These are phyloP conservation scores for Geotrichum candidum DNA, from an alignment of 1,139 yeast species.

Conservation along the genomic window DNA sequence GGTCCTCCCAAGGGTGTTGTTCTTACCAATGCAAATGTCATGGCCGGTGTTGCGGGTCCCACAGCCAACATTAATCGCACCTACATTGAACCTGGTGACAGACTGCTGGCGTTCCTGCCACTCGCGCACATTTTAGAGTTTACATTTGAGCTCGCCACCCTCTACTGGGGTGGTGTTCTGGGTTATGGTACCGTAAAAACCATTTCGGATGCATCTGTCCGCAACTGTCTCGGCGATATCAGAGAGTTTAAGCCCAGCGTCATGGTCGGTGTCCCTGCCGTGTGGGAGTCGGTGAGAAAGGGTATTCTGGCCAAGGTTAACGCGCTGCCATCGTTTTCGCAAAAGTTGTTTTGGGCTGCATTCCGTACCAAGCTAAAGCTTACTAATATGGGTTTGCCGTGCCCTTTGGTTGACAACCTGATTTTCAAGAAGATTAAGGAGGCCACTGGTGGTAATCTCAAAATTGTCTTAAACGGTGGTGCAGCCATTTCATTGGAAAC, in stretches of 20 bases:
- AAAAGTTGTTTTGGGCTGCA: constrained; percentile 86
- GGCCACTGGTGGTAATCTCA: constrained; percentile 90
- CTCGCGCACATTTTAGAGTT: constrained; percentile 94
- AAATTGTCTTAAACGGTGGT: constrained; percentile 81
- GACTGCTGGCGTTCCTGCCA: constrained; percentile 84
- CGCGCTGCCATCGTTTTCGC: constrained; percentile 59
- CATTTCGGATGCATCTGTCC: constrained; percentile 71
- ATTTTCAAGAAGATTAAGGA: constrained; percentile 84
- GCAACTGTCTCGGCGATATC: constrained; percentile 84
- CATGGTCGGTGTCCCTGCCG: constrained; percentile 99
- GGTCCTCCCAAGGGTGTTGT: constrained; percentile 98
- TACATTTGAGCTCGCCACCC: constrained; percentile 69
- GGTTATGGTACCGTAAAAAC: constrained; percentile 96
- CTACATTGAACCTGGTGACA: constrained; percentile 50
- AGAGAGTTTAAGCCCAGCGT: constrained; percentile 82
- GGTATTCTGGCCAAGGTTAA: constrained; percentile 77
- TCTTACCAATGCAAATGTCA: constrained; percentile 65
- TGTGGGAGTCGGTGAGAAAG: constrained; percentile 93
- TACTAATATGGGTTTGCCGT: constrained; percentile 61
- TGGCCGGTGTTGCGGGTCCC: constrained; percentile 84
- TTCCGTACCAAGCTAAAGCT: constrained; percentile 63
- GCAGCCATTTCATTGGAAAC: constrained; percentile 84
- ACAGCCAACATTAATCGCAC: constrained; percentile 55
- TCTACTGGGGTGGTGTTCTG: constrained; percentile 85
- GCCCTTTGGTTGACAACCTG: constrained; percentile 54